phyloP scores from a whole-genome alignment of 2,329 filamentous ascomycete genomes.

The Byssoonygena ceratinophila region DNA sequence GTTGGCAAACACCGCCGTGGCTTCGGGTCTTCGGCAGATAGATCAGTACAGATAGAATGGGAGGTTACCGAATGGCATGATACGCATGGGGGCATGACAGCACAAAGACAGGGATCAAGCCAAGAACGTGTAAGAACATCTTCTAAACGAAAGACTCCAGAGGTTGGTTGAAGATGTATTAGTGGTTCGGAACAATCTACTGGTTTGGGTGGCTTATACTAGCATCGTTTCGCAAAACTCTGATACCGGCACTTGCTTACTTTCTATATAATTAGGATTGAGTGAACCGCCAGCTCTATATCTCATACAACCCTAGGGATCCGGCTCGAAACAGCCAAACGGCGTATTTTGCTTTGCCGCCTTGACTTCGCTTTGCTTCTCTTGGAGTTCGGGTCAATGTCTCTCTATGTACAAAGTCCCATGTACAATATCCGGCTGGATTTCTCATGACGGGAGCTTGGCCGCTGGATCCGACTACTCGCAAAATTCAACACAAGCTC shows the following conservation, averaged over 20 bases:
- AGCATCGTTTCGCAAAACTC: background rate
- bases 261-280: background rate
- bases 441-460: background rate
- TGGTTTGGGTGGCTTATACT: background rate
- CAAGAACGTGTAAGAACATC: constrained; percentile 11
- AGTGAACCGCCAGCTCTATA: background rate
- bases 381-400: background rate
- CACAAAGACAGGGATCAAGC: background rate
- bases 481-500: background rate
- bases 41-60: constrained; percentile 62
- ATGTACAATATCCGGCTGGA: background rate
- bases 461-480: background rate
- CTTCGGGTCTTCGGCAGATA: constrained; percentile 52
- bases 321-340: background rate
- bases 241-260: background rate
- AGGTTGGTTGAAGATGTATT: constrained; percentile 11
- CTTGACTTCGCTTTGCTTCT: background rate
- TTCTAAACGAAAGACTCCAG: constrained; percentile 17
- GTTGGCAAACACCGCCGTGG: constrained; percentile 51
- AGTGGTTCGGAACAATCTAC: background rate
- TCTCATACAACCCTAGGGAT: background rate
- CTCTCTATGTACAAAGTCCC: background rate
- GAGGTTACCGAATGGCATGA: constrained; percentile 66
- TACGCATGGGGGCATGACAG: constrained; percentile 26
- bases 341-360: background rate